phyloP scores from a whole-genome alignment of 192 early-diverging fungal genomes.

The Podila minutissima region DNA sequence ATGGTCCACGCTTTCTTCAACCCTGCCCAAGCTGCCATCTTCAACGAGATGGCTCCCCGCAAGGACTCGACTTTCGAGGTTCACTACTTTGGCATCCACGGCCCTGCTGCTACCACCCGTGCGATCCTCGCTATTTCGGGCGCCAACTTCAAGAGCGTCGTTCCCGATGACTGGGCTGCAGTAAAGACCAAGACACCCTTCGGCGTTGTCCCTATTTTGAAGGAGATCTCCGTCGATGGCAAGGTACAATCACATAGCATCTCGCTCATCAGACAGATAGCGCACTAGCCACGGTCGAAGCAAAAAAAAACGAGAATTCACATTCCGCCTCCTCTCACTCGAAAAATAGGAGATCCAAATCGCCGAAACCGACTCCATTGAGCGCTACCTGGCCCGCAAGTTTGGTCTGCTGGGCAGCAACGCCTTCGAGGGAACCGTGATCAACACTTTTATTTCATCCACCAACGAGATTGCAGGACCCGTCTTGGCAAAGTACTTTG shows the following conservation, averaged over 20 bases:
- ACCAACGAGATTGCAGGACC: slow-evolving; percentile 15
- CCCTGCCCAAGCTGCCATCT: slow-evolving; percentile 25
- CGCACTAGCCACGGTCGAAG: neutral
- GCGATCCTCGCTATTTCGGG: neutral
- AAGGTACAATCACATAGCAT: neutral
- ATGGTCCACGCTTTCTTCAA: slow-evolving; percentile 29
- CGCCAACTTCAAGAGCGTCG: slow-evolving; percentile 10
- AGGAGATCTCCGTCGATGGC: slow-evolving; percentile 45
- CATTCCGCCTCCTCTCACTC: too few relatives aligned
- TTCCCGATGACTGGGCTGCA: slow-evolving; percentile 43
- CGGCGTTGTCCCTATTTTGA: slow-evolving; percentile 60
- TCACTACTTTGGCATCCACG: slow-evolving; percentile 26
- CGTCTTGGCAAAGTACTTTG: slow-evolving; percentile 1
- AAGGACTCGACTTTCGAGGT: slow-evolving; percentile 25
- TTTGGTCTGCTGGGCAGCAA: slow-evolving; percentile 38
- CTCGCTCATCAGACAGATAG: too few relatives aligned
- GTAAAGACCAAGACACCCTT: slow-evolving; percentile 54
- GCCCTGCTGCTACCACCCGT: neutral
- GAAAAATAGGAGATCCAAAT: slow-evolving; percentile 31
- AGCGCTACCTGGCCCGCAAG: slow-evolving; percentile 57
- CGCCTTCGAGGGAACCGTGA: slow-evolving; percentile 28
- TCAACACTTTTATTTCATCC: slow-evolving; percentile 40
- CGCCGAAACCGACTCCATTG: slow-evolving; percentile 56
- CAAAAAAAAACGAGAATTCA: too few relatives aligned
- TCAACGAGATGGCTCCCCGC: slow-evolving; percentile 3